A percentile compares a stretch with the other conserved stretches of the same genome.
Conservation (phyloP, 176 grass and related monocot species). For the Stipa capillata region DNA sequence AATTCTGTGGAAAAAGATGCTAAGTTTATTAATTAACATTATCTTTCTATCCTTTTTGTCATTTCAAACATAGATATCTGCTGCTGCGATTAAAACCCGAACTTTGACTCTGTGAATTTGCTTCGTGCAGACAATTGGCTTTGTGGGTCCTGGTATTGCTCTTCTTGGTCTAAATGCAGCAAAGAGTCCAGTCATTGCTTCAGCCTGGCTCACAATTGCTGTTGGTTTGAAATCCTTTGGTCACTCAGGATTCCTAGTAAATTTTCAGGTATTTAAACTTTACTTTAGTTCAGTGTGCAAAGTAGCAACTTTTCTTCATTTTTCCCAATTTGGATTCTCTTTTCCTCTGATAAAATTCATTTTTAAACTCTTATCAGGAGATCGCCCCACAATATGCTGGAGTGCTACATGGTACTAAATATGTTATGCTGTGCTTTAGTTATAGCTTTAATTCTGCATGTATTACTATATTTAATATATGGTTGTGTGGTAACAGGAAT, state of each 20-base stretch:
- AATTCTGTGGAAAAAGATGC: background rate
- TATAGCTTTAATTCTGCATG: background rate
- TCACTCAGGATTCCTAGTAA: conserved; percentile 95
- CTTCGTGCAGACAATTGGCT: conserved; percentile 75
- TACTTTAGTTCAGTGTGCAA: background rate
- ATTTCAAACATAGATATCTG: background rate
- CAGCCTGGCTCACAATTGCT: conserved; percentile 83
- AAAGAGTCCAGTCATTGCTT: conserved; percentile 65
- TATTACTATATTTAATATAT: conserved; percentile 2
- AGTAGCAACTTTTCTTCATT: background rate
- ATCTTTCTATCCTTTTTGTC: background rate
- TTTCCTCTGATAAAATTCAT: conserved; percentile 13
- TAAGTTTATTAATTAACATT: background rate
- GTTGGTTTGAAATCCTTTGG: conserved; percentile 95
- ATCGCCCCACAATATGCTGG: conserved; percentile 90
- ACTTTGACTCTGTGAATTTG: conserved; percentile 1
- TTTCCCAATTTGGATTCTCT: background rate
- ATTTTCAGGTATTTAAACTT: conserved; percentile 64
- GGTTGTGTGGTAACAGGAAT: conserved; percentile 51
- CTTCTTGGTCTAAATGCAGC: conserved; percentile 84
- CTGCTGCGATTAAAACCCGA: background rate
- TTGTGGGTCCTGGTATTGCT: conserved; percentile 76
- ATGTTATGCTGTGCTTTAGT: background rate
- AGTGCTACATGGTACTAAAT: conserved; percentile 73
- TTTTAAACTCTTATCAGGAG: conserved; percentile 50